Base-by-base conservation (phyloP, 805 yeast species). In the Metschnikowia orientalis region DNA sequence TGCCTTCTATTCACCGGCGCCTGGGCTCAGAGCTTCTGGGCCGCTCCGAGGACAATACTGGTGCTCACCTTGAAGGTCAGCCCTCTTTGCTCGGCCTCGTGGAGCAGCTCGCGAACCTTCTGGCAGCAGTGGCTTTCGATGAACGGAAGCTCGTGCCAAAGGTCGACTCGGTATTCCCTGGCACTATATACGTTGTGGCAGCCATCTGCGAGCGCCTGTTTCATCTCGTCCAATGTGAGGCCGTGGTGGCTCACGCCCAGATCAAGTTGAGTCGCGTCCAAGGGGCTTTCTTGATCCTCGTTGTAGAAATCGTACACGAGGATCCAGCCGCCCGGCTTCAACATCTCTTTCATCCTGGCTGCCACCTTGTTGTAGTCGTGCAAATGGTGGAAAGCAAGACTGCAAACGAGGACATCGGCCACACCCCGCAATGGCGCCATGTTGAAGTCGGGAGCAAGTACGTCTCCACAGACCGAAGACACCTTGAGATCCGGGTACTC, bases 351-450 rank as follows among this genome's bases (percentile, higher is more conserved):
- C 37, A 67, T 43, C 35, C 51, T 53, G 37, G 41, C 39, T 8
- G 65, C 56, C 7, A 62, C 54, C 3, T 43, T 45, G 12, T 48
- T 45, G 30, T 59, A 54, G 29, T 59, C 49, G 8, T 57, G 50
- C 10, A 67, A 38, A 40, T 67, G 73, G 39, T 67, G 72, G 38
- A 56, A 65, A 1, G 68, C 47, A 13, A 63, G 44, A 2, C 71
- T 60, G 30, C 67, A 61, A 2, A 51, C 35, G 15, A 65, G 52
- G 13, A 54, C 45, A 40, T 67, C 45, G 3, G 30, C 48, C 19
- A 44, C 54, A 18, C 44, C 27, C n/a, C 29, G 13, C 18, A 41
- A 34, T 14, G 48, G 31, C 18, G 44, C 47, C 8, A 28, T 23
- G 13, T 31, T 32, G 3, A 36, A 16, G 6, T 26, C 18, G 3